A percentile compares a stretch with the other conserved stretches of the same genome.
Conservation (phyloP, 805 yeast genomes). For the Yarrowia alimentaria region DNA sequence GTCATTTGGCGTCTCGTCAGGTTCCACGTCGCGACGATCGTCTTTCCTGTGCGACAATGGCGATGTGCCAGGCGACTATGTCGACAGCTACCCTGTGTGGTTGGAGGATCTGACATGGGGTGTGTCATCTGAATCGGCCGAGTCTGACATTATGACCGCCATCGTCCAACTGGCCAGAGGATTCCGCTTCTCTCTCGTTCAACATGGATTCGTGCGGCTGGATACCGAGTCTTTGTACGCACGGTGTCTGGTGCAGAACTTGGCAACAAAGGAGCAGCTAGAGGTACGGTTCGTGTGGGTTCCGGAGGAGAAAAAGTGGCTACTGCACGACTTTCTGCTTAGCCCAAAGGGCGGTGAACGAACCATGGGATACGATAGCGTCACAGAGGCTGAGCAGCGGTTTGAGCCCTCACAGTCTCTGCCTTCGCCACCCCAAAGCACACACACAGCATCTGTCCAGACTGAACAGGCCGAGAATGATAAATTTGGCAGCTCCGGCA, state of each 20-base stretch:
- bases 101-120: conserved; percentile 24
- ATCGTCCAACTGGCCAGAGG: conserved; percentile 1
- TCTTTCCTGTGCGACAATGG: conserved; percentile 2
- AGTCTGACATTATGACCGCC: background rate
- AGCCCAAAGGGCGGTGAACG: conserved; percentile 1
- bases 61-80: conserved; percentile 2
- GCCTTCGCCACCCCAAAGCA: conserved; percentile 16
- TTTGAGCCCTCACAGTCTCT: background rate
- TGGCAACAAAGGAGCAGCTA: conserved; percentile 12
- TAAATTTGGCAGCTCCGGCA: background rate
- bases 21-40: background rate
- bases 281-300: conserved; percentile 23
- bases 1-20: conserved; percentile 9
- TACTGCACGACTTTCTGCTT: conserved; percentile 7
- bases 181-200: conserved; percentile 12
- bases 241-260: conserved; percentile 21
- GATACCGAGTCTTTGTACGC: conserved; percentile 17
- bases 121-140: background rate
- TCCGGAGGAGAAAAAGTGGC: conserved; percentile 18
- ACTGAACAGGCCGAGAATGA: background rate
- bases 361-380: conserved; percentile 3
- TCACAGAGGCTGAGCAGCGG: conserved; percentile 16
- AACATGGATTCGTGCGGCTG: conserved; percentile 10
- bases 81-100: conserved; percentile 15
- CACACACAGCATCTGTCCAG: background rate